Conservation (phyloP, 1,284 basidiomycete species). For the Schizopora paradoxa region DNA sequence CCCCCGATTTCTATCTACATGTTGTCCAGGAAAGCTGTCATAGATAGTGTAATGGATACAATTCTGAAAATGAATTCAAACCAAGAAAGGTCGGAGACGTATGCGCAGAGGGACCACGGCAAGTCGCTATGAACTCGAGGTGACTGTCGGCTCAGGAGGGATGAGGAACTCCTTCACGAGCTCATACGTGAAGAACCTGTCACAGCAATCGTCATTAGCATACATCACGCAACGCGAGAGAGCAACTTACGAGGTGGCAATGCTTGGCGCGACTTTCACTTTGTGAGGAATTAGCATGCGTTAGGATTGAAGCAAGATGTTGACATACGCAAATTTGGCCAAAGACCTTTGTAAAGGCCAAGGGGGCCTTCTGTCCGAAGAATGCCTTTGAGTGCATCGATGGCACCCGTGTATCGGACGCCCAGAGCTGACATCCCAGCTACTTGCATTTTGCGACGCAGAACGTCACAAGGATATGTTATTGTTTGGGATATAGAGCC, state of each 20-base stretch:
- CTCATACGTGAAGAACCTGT: constrained; percentile 13
- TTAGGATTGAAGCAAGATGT: constrained; percentile 14
- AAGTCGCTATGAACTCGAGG: too few relatives aligned
- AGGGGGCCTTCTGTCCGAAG: constrained; percentile 67
- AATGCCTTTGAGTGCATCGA: constrained; percentile 72
- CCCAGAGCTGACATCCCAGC: constrained; percentile 73
- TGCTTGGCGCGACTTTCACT: constrained; percentile 91
- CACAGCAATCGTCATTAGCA: not conserved
- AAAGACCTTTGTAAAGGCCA: constrained; percentile 82
- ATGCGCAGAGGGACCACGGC: too few relatives aligned
- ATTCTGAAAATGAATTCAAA: too few relatives aligned
- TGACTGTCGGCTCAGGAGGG: not conserved
- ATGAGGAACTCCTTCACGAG: constrained; percentile 13
- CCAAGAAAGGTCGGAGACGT: too few relatives aligned
- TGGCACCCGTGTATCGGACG: constrained; percentile 70
- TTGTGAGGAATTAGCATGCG: constrained; percentile 14
- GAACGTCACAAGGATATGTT: constrained; percentile 94
- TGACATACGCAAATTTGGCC: constrained; percentile 85
- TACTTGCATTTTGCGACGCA: constrained; percentile 94
- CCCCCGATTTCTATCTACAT: too few relatives aligned
- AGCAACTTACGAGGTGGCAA: constrained; percentile 62
- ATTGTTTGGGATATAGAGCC: constrained; percentile 87
- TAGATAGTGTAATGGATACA: too few relatives aligned
- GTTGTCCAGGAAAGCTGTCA: too few relatives aligned
- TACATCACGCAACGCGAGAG: too few relatives aligned